Evolutionary conservation across 345 rosid genomes (phyloP), one percentile per base, ranked within the genome.

Genomic region (Eucalyptus pauciflora): DNA sequence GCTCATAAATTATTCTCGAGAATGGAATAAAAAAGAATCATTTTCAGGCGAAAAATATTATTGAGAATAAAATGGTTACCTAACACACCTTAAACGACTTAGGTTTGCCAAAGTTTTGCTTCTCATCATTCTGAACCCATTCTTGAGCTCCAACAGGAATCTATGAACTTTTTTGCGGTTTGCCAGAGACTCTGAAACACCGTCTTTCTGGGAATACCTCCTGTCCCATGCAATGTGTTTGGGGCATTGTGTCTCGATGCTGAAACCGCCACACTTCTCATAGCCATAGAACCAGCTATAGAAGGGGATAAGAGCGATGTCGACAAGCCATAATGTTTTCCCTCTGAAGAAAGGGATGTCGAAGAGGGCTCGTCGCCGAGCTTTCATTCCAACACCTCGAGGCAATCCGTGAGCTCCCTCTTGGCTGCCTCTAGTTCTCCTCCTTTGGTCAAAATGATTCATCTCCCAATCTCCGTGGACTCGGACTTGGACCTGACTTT

Each of bases 151-250:
- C 85, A 71, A 50, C 60, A 76, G 27, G 27, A 50, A 80, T 20
- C 22, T 90, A 45, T 88, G 56, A 22, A 93, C 37, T 33, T 33
- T 33, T 33, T 33, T 33, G 4, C 60, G 76, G 50, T 91, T 89
- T 8, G 90, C 80, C 25, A 33, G 80, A 14, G 88, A 46, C 48
- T 89, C 87, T 41, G 93, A 87, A 7, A 93, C 92, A 25, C 79
- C 58, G 37, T 91, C 91, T 67, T 85, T 92, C 41, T 89, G 51
- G 91, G 88, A 37, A 79, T 93, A 90, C 83, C 92, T 92, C 88
- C 87, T 33, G 4, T 41, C 81, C 94, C 93, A 91, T 4, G 86
- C 89, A 4, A 87, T 37, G 4, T 91, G 10, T 56, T 90, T 90
- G 25, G 93, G 93, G 58, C 89, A 87, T 67, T 91, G 88, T 7